Base-by-base conservation (phyloP, 805 yeast genomes). In the Saccharomycopsis synnaedendra region DNA sequence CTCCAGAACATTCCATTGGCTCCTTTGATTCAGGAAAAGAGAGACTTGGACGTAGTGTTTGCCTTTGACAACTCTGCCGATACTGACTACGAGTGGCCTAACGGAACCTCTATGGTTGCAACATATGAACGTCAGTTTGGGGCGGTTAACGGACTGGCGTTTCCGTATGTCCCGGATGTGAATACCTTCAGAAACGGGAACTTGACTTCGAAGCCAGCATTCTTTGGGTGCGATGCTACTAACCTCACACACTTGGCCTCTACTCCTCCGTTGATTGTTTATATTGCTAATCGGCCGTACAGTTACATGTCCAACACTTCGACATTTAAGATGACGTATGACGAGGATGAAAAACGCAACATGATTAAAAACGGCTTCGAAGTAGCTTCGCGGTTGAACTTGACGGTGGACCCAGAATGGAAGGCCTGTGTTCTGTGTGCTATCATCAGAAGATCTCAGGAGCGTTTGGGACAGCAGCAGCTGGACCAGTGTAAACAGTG, bases 361-460 rank as follows among this genome's bases (percentile, higher is more conserved):
- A 73, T 86, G 70, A 74, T 86, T 48, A 63, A 69, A 55, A 87
- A 87, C 60, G 95, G 95, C 6, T 83, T 77, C 59, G 85, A 83
- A 56, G 71, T 75, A 9, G 74, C 81, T 8, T 70, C 89, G 1
- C 74, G 82, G 58, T 69, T 71, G 49, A 85, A 85, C 60, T 64
- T 77, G 36, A 81, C 94, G 9, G 58, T 80, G 29, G 94, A 84
- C 55, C 60, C 66, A 3, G 78, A 82, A 39, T 86, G 85, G 80
- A 66, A 75, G 39, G 73, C 78, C 5, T 86, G 95, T 68, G 72
- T 86, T 43, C 85, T 84, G 3, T 86, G 95, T 70, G 95, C 94
- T 6, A 74, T 86, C 42, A 70, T 85, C 50, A 81, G 85, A 66
- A 77, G 95, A 61, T 76, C 82, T 39, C 80, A 81, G 59, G 93